These are phyloP conservation scores for Mycosphaerelloides madeirae DNA, from an alignment of 2,329 filamentous ascomycete species.

Conservation along the genomic window DNA sequence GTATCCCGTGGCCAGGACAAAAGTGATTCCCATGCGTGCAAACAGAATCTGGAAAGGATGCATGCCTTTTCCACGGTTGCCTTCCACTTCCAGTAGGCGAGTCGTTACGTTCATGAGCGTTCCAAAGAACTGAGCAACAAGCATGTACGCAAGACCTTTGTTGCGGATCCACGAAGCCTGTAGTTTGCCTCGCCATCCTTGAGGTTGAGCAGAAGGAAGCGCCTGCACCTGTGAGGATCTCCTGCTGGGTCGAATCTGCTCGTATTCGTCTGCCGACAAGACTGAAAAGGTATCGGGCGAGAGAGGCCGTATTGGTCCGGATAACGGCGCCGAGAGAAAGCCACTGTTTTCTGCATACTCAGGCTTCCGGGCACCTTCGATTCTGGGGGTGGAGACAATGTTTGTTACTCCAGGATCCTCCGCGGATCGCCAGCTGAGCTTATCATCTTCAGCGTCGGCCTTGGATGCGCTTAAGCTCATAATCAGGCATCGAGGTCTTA, in stretches of 20 bases:
- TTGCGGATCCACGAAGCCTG: slow-evolving; percentile 57
- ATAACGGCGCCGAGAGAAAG: slow-evolving; percentile 26
- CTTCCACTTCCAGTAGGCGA: slow-evolving; percentile 65
- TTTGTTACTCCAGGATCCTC: slow-evolving; percentile 2
- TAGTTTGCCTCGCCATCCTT: slow-evolving; percentile 20
- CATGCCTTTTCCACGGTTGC: slow-evolving; percentile 63
- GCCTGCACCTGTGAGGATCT: slow-evolving; percentile 2
- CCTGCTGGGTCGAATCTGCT: slow-evolving; percentile 22
- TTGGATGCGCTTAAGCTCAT: slow-evolving; percentile 17
- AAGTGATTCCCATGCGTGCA: slow-evolving; percentile 70
- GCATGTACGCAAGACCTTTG: slow-evolving; percentile 67
- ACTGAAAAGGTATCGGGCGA: slow-evolving; percentile 44
- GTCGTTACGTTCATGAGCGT: slow-evolving; percentile 81
- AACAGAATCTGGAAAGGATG: slow-evolving; percentile 84
- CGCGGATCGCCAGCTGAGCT: slow-evolving; percentile 3
- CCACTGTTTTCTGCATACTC: slow-evolving; percentile 10
- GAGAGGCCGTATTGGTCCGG: slow-evolving; percentile 32
- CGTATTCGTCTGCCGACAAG: slow-evolving; percentile 31
- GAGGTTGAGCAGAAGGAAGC: neutral
- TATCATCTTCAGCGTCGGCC: slow-evolving; percentile 12
- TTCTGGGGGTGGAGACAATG: slow-evolving; percentile 4
- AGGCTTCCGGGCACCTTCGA: slow-evolving; percentile 5
- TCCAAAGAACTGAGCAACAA: slow-evolving; percentile 74
- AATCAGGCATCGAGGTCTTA: slow-evolving; percentile 6
- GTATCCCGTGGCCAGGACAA: slow-evolving; percentile 57